A percentile compares a stretch with the other conserved stretches of the same genome.
Conservation (phyloP, 1,284 basidiomycete species). For the Marasmius tenuissimus region DNA sequence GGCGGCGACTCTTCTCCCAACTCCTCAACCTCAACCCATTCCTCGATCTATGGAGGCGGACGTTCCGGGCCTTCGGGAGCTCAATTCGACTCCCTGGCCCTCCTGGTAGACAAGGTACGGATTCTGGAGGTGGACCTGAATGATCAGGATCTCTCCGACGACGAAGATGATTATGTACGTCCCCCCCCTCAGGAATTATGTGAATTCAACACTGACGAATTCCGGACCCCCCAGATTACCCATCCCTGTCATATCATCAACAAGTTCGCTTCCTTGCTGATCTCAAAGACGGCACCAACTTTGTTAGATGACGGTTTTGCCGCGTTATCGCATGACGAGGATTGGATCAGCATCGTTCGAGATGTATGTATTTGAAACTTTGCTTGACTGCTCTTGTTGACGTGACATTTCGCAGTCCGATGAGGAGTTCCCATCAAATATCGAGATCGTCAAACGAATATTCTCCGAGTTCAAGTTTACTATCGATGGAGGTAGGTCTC, state of each 20-base stretch:
- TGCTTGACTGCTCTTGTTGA: background rate
- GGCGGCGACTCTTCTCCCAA: background rate
- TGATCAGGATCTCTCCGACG: too few relatives aligned
- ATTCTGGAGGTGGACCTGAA: too few relatives aligned
- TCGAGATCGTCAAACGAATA: conserved; percentile 6
- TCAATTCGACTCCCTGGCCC: too few relatives aligned
- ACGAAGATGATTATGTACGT: too few relatives aligned
- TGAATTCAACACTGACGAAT: background rate
- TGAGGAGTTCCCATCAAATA: background rate
- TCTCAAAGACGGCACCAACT: conserved; percentile 2
- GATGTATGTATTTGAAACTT: background rate
- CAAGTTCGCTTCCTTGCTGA: conserved; percentile 1
- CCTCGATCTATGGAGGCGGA: too few relatives aligned
- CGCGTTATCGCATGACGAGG: conserved; percentile 13
- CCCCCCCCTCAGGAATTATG: background rate
- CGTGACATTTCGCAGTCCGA: background rate
- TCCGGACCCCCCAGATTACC: background rate
- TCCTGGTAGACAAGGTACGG: too few relatives aligned
- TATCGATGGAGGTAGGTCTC: conserved; percentile 2
- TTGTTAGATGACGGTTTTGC: background rate
- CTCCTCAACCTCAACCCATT: too few relatives aligned
- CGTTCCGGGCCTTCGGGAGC: too few relatives aligned
- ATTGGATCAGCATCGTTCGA: conserved; percentile 8
- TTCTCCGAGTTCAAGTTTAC: conserved; percentile 7
- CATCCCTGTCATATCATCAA: conserved; percentile 13